phyloP scores from a whole-genome alignment of 208 protist species.

The Angomonas desouzai region DNA sequence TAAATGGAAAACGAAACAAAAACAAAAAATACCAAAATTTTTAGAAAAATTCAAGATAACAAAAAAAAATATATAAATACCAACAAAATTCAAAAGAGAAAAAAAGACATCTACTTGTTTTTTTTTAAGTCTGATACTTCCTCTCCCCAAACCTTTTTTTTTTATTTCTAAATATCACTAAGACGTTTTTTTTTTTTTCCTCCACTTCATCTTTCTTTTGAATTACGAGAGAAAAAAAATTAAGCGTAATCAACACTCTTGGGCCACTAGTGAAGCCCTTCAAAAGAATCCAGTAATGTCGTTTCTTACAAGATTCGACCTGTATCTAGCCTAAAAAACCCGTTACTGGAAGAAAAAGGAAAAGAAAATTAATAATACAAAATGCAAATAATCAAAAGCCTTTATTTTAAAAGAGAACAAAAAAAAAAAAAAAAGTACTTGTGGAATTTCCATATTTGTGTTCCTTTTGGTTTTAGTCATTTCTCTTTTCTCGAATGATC shows the following conservation, averaged over 20 bases:
- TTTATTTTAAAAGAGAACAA: too few species aligned
- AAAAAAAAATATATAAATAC: slow-evolving; percentile 3
- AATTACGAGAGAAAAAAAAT: not conserved
- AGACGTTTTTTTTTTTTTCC: slow-evolving; percentile 4
- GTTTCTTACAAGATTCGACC: not conserved
- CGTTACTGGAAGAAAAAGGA: not conserved
- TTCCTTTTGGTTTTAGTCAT: too few species aligned
- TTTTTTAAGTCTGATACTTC: too few species aligned
- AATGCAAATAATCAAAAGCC: slow-evolving; percentile 8
- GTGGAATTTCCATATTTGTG: too few species aligned
- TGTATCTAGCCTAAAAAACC: too few species aligned
- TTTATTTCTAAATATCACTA: slow-evolving; percentile 8
- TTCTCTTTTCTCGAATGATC: too few species aligned
- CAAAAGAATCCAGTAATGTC: not conserved
- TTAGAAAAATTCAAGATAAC: not conserved
- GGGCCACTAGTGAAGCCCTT: not conserved
- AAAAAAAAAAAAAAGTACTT: too few species aligned
- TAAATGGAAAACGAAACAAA: too few species aligned
- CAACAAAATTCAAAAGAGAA: slow-evolving; percentile 8
- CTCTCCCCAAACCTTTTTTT: too few species aligned
- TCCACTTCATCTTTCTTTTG: slow-evolving; percentile 2
- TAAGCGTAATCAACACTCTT: not conserved
- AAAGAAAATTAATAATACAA: not conserved
- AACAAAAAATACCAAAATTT: too few species aligned
- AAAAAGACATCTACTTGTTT: slow-evolving; percentile 11